Percentiles rank a stretch among this genome's conserved stretches.
Evolutionary conservation across 2,329 filamentous ascomycete genomes (phyloP).

Genomic region (Talaromyces sp.): DNA sequence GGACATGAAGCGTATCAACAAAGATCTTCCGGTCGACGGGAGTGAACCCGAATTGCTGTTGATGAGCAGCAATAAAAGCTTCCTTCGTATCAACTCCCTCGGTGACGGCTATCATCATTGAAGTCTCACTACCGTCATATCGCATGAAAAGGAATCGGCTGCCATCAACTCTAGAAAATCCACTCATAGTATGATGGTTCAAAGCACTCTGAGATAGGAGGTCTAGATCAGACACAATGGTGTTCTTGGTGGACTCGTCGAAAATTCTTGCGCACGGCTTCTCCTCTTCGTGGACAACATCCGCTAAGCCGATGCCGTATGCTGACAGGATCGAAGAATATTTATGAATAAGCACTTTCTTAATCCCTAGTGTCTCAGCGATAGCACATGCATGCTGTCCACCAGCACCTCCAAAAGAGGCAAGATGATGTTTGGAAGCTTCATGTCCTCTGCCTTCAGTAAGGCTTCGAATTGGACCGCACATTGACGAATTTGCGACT

Average conservation of each 20-base stretch:
- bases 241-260: background rate
- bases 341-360: constrained; percentile 42
- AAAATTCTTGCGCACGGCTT: constrained; percentile 29
- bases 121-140: constrained; percentile 74
- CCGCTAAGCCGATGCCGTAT: constrained; percentile 44
- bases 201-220: constrained; percentile 24
- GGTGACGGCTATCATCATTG: constrained; percentile 1
- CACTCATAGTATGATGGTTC: constrained; percentile 12
- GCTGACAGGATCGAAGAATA: constrained; percentile 43
- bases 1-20: constrained; percentile 70
- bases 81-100: constrained; percentile 8
- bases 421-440: constrained; percentile 27
- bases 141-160: background rate
- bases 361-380: constrained; percentile 40
- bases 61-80: constrained; percentile 47
- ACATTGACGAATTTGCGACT: constrained; percentile 25
- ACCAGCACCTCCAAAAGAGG: constrained; percentile 33
- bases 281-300: constrained; percentile 38
- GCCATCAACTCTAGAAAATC: background rate
- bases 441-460: constrained; percentile 26
- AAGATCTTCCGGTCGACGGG: constrained; percentile 71
- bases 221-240: background rate
- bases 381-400: constrained; percentile 43
- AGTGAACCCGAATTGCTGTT: constrained; percentile 83
- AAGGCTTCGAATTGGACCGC: constrained; percentile 23